phyloP scores from a whole-genome alignment of 1,284 basidiomycete species.

The Cerioporus squamosus region DNA sequence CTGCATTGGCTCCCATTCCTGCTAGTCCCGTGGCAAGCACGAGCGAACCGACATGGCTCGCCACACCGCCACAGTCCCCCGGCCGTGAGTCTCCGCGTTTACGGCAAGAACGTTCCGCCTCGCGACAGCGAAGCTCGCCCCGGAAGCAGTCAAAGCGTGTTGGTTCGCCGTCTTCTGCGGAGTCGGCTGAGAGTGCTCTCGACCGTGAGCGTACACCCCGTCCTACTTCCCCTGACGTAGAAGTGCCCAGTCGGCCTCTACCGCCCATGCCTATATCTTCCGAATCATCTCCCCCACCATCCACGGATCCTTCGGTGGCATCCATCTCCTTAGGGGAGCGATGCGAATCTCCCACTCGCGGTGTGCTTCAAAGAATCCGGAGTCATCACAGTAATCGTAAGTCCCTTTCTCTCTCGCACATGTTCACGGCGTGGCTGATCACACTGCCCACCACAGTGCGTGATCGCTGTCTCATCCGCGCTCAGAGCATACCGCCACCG shows the following conservation, averaged over 20 bases:
- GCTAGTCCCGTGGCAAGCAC: not conserved
- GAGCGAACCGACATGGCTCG: not conserved
- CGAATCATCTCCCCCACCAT: conserved; percentile 9
- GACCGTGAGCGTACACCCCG: not conserved
- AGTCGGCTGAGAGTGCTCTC: not conserved
- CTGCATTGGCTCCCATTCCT: not conserved
- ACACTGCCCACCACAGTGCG: conserved; percentile 1
- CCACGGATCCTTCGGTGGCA: conserved; percentile 4
- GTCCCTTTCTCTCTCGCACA: not conserved
- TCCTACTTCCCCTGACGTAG: no score
- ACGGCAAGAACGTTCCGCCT: no score
- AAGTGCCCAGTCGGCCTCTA: no score
- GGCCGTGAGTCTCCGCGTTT: no score
- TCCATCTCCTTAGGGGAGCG: conserved; percentile 6
- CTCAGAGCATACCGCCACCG: conserved; percentile 17
- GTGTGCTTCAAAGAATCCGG: conserved; percentile 12
- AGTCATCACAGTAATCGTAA: conserved; percentile 12
- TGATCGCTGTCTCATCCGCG: conserved; percentile 19
- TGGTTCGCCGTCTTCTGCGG: not conserved
- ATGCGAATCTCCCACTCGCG: not conserved
- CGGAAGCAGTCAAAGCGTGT: not conserved
- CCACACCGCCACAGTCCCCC: not conserved
- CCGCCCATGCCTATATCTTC: not conserved
- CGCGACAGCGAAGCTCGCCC: not conserved
- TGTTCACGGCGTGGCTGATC: not conserved